phyloP scores from a whole-genome alignment of 1,284 basidiomycete species.

The Cutaneotrichosporon mucoides region DNA sequence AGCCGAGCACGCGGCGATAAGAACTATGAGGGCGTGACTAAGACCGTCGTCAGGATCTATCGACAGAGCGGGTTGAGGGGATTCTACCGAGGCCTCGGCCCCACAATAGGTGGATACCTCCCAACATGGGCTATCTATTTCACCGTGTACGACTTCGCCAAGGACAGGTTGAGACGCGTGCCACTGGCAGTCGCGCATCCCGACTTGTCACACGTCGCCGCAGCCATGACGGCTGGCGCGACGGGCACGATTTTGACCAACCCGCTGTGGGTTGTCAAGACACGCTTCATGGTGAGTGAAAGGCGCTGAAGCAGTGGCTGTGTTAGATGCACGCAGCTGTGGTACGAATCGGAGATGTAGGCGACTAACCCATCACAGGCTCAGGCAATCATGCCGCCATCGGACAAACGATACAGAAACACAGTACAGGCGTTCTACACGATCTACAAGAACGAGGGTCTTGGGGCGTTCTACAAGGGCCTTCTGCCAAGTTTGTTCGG shows the following conservation, averaged over 20 bases:
- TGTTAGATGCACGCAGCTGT: too few relatives aligned
- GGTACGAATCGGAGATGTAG: too few relatives aligned
- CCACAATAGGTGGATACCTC: slow-evolving; percentile 90
- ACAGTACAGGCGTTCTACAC: slow-evolving; percentile 79
- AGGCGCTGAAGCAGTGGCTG: too few relatives aligned
- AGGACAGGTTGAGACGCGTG: slow-evolving; percentile 64
- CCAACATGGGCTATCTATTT: slow-evolving; percentile 99
- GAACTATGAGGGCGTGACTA: slow-evolving; percentile 73
- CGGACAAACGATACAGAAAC: slow-evolving; percentile 72
- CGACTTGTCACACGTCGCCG: slow-evolving; percentile 64
- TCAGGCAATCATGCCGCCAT: slow-evolving; percentile 58
- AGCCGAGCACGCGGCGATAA: slow-evolving; percentile 60
- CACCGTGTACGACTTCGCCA: slow-evolving; percentile 92
- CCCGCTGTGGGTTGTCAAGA: slow-evolving; percentile 96
- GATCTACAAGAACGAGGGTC: slow-evolving; percentile 81
- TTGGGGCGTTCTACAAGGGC: slow-evolving; percentile 83
- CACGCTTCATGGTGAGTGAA: slow-evolving; percentile 82
- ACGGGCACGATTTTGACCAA: slow-evolving; percentile 85
- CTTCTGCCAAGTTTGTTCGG: slow-evolving; percentile 82
- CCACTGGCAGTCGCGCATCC: slow-evolving; percentile 19
- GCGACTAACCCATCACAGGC: slow-evolving; percentile 27
- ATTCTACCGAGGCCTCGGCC: slow-evolving; percentile 87
- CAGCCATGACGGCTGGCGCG: slow-evolving; percentile 88
- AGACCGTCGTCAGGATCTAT: slow-evolving; percentile 67
- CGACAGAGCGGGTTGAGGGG: slow-evolving; percentile 73